Conservation (phyloP, 352 stramenopile species). For the Phytophthora pluvialis region DNA sequence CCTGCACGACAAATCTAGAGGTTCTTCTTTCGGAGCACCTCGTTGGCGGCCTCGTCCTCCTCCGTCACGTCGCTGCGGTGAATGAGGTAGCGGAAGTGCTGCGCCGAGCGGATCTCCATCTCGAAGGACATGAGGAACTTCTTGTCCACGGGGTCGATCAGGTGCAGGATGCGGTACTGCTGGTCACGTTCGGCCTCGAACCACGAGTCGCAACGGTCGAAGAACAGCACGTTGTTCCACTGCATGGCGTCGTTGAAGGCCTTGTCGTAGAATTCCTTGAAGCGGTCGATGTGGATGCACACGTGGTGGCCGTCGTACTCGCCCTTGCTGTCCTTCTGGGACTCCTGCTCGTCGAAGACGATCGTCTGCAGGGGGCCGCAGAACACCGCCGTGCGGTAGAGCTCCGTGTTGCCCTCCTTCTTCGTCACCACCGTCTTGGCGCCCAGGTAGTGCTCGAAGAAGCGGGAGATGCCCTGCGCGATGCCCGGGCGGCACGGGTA, state of each 20-base stretch:
- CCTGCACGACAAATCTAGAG: constrained; percentile 40
- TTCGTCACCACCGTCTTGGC: constrained; percentile 57
- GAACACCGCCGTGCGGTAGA: constrained; percentile 53
- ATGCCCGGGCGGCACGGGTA: constrained; percentile 67
- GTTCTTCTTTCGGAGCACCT: constrained; percentile 66
- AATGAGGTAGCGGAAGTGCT: constrained; percentile 76
- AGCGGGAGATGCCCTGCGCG: constrained; percentile 62
- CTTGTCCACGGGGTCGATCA: constrained; percentile 69
- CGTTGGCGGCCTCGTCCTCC: constrained; percentile 60
- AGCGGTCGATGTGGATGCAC: constrained; percentile 77
- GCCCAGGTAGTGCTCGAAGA: constrained; percentile 74
- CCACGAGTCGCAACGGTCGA: constrained; percentile 77
- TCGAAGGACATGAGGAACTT: constrained; percentile 73
- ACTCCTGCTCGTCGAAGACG: constrained; percentile 67
- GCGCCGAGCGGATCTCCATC: constrained; percentile 71
- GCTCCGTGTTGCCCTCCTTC: constrained; percentile 43
- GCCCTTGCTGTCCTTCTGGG: constrained; percentile 56
- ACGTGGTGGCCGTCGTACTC: constrained; percentile 81
- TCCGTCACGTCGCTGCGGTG: constrained; percentile 59
- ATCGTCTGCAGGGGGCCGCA: constrained; percentile 67
- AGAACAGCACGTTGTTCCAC: constrained; percentile 80
- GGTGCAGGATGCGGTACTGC: constrained; percentile 76
- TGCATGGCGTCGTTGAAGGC: constrained; percentile 64
- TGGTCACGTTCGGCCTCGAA: constrained; percentile 66
- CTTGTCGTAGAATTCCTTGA: constrained; percentile 70